Evolutionary conservation across 306 rosid species (phyloP).

Genomic region (Cucurbita ficifolia): DNA sequence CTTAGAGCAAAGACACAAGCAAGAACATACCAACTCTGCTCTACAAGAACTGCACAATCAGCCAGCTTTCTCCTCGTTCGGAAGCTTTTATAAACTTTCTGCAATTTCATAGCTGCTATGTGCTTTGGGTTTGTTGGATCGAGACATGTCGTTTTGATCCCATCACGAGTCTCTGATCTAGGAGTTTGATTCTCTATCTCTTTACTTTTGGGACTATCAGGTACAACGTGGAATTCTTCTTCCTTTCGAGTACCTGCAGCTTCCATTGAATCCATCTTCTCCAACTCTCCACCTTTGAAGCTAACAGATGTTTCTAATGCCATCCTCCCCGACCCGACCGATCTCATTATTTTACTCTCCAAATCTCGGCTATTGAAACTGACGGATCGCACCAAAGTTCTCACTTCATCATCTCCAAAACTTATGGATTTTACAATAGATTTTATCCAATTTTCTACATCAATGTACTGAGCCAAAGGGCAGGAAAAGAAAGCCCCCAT

Average conservation of each 20-base stretch:
- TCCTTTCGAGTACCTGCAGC: neutral
- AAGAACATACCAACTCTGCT: slow-evolving; percentile 20
- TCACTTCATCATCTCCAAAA: slow-evolving; percentile 5
- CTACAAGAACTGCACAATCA: slow-evolving; percentile 26
- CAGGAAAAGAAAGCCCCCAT: slow-evolving; percentile 10
- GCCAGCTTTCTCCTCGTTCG: slow-evolving; percentile 26
- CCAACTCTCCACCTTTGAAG: slow-evolving; percentile 6
- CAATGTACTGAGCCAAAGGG: slow-evolving; percentile 5
- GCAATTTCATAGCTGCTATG: slow-evolving; percentile 29
- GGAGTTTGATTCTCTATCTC: neutral
- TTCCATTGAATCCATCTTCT: neutral
- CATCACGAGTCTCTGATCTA: neutral
- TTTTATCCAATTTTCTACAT: slow-evolving; percentile 2
- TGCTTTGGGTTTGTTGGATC: neutral
- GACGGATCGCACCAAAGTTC: slow-evolving; percentile 5
- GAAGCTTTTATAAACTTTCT: slow-evolving; percentile 32
- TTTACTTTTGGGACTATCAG: neutral
- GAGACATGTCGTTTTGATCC: neutral
- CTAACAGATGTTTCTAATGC: slow-evolving; percentile 6
- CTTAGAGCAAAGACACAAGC: neutral
- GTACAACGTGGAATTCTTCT: neutral
- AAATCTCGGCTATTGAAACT: slow-evolving; percentile 8
- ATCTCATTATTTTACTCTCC: neutral
- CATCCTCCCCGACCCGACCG: neutral
- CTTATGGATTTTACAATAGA: slow-evolving; percentile 9